Evolutionary conservation across 306 rosid species (phyloP), one percentile per base, ranked within the genome.

Genomic region (Crataegus laevigata): DNA sequence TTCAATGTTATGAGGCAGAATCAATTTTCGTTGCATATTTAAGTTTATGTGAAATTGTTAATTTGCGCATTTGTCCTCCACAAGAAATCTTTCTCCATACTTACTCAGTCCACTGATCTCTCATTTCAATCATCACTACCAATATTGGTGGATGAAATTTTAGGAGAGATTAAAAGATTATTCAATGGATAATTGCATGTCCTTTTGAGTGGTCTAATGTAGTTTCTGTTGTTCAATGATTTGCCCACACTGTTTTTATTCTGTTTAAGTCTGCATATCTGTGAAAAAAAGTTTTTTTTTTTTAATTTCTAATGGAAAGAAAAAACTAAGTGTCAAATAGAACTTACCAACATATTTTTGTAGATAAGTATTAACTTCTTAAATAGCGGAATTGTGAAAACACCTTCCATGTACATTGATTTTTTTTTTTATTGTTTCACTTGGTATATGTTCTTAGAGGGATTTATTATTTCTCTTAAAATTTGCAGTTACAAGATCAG

Each of bases 401-500:
- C 66, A 51, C 25, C 21, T 51, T 50, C 34, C 50, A 17, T 19
- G n/a, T 29, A 62, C 55, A 32, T 66, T 78, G 24, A 6, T 18
- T 11, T 47, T 47, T 73, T 29, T 14, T 14, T 14, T 45, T 10
- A 54, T 69, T 30, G 24, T 43, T 63, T 69, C 69, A 55, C 54
- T 55, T n/a, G 36, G 58, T 58, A 51, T 36, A 81, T 68, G 28
- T 32, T 72, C 74, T 73, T 66, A 73, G 51, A 25, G 42, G 21
- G 40, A 55, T 79, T 42, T 40, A 32, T 74, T 54, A 72, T 34
- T 61, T 57, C 47, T 75, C 43, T 75, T 72, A 58, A 58, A 77
- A 45, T 78, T 72, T 85, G 66, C 89, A 91, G 96, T 87, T 76
- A 66, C 88, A 5, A 72, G 91, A 83, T 72, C 87, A 82, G 66